Base-by-base conservation (phyloP, 1,284 basidiomycete genomes). In the Afroboletus lepidellus region DNA sequence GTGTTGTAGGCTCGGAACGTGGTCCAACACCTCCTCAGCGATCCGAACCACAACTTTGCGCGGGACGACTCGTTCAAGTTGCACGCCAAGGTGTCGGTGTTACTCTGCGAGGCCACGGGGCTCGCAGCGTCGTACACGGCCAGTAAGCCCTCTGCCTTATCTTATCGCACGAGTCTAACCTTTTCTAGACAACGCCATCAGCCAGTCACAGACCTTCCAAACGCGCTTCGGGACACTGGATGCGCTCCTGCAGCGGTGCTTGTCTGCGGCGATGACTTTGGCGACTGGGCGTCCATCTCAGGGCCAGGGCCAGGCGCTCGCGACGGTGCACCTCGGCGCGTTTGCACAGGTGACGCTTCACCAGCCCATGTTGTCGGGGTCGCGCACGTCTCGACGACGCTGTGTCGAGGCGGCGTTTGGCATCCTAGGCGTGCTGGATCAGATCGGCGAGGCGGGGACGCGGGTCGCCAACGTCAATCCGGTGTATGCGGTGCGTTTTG, bases 281-380 rank as follows among this genome's bases (percentile, higher is more conserved):
- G 41, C 44, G 5, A 50, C 43, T 15, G 51, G 55, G 37, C 46
- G 46, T 16, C 60, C 56, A 8, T 36, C 59, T 2, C 63, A 62
- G 21, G 48, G 60, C 1, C 48, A 48, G 32, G 25, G 39, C 0
- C 56, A 64, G 20, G 41, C 51, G 9, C 43, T 63, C 0, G 46
- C 57, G 46, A 50, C 56, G 2, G 32, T 69, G 38, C 65, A 64
- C 38, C 44, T 65, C 30, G 7, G 48, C 21, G 62, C 73, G 7
- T 59, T 77, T 8, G 69, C 72, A 39, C 62, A 71, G 21, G 69
- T 74, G 3, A 72, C 67, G 13, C 64, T 78, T 8, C 71, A 78
- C 43, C 59, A 61, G 6, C 60, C 65, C 2, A 66, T 69, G 27
- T 50, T 60, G 16, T 45, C 57, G 13, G 61, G 65, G 16, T 15